A percentile compares a stretch with the other conserved stretches of the same genome.
phyloP scores from a whole-genome alignment of 306 rosid species.

The Rubus parviflorus region DNA sequence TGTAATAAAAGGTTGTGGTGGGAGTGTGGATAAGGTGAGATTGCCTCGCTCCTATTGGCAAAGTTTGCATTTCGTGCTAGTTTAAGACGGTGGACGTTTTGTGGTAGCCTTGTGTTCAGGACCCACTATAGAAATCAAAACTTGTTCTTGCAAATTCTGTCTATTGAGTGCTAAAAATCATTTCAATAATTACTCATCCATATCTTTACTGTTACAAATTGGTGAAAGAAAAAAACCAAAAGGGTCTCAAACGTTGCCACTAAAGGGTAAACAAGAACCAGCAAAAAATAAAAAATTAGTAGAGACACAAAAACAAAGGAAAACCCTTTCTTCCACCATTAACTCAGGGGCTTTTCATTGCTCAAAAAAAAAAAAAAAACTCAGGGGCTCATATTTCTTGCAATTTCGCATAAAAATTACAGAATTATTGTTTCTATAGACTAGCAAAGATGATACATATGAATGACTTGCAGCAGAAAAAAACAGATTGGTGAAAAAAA shows the following conservation, averaged over 20 bases:
- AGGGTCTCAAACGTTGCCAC: background rate
- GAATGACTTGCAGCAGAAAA: constrained; percentile 14
- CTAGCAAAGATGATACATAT: constrained; percentile 12
- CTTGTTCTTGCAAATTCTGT: constrained; percentile 3
- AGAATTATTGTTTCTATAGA: background rate
- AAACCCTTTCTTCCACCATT: background rate
- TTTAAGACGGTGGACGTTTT: constrained; percentile 9
- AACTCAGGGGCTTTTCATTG: too few relatives aligned
- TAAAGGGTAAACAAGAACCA: too few relatives aligned
- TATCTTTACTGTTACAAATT: too few relatives aligned
- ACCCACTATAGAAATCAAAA: constrained; percentile 42
- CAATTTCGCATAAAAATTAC: background rate
- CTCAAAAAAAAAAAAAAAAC: too few relatives aligned
- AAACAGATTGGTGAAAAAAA: background rate
- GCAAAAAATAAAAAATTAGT: too few relatives aligned
- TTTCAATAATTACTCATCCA: background rate
- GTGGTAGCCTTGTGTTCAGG: constrained; percentile 28
- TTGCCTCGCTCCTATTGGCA: constrained; percentile 79
- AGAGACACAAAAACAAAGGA: background rate
- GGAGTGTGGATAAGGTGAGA: constrained; percentile 95
- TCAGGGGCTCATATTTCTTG: background rate
- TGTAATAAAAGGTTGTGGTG: constrained; percentile 52
- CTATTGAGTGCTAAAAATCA: background rate
- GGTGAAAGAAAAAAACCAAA: background rate
- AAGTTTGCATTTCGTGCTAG: constrained; percentile 13